These are phyloP conservation scores for Lichtheimia hyalospora DNA, from an alignment of 371 early-diverging fungal species.

Conservation along the genomic window DNA sequence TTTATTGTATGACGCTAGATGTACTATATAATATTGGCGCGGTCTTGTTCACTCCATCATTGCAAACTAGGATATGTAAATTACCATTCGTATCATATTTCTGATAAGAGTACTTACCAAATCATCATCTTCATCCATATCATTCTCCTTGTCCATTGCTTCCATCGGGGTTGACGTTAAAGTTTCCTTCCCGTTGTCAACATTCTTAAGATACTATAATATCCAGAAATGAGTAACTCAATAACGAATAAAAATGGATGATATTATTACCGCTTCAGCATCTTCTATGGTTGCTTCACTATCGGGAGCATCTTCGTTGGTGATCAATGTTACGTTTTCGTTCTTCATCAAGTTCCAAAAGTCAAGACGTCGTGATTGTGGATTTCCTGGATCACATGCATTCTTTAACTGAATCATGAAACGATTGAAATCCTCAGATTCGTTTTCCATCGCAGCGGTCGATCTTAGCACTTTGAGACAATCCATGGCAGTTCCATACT, in stretches of 20 bases:
- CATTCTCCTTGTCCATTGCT: not conserved
- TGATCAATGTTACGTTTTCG: conserved; percentile 33
- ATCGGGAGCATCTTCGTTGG: conserved; percentile 36
- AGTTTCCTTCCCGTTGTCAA: not conserved
- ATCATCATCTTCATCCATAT: not conserved
- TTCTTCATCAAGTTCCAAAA: conserved; percentile 41
- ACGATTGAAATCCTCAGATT: conserved; percentile 43
- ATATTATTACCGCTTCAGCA: conserved; percentile 27
- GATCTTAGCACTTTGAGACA: conserved; percentile 54
- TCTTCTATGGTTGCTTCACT: conserved; percentile 24
- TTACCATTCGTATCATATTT: not conserved
- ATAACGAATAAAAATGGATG: not conserved
- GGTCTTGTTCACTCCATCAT: conserved; percentile 4
- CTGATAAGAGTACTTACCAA: not conserved
- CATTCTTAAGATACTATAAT: conserved; percentile 6
- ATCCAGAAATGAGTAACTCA: not conserved
- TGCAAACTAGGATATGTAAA: not conserved
- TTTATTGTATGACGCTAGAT: too few species aligned
- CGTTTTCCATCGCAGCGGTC: conserved; percentile 39
- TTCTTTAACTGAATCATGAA: conserved; percentile 29
- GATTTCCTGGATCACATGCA: conserved; percentile 18
- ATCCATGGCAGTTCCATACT: conserved; percentile 51
- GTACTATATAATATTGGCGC: not conserved
- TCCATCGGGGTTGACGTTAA: not conserved
- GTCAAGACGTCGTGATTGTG: conserved; percentile 19